These are phyloP conservation scores for Ophiobolus disseminans DNA, from an alignment of 2,329 filamentous ascomycete genomes.

Conservation along the genomic window DNA sequence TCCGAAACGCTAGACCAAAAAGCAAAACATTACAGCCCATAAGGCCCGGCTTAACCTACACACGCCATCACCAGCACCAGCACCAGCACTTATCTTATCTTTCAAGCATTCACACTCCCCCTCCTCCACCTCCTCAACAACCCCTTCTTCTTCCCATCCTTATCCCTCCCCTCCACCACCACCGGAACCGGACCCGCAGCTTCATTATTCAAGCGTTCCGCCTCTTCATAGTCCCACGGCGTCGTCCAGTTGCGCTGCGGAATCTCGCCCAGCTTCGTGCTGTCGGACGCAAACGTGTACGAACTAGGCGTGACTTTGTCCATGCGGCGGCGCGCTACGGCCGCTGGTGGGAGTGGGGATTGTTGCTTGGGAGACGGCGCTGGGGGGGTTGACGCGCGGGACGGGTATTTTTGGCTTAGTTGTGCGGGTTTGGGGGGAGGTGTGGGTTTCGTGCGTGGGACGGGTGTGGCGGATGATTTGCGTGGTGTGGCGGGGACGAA, in stretches of 20 bases:
- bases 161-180: constrained; percentile 6
- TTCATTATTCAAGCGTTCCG: constrained; percentile 51
- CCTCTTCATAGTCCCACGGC: constrained; percentile 53
- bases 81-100: no score
- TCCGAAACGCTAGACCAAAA: constrained; percentile 1
- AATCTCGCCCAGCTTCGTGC: constrained; percentile 59
- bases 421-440: constrained; percentile 8
- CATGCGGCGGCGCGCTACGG: constrained; percentile 29
- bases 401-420: constrained; percentile 11
- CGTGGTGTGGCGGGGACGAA: constrained; percentile 20
- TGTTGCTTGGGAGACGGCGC: not conserved
- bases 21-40: not conserved
- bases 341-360: constrained; percentile 12
- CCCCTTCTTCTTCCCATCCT: constrained; percentile 25
- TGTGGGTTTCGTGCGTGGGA: no score
- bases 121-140: constrained; percentile 30
- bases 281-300: constrained; percentile 54
- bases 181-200: constrained; percentile 29
- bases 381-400: constrained; percentile 4
- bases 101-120: no score
- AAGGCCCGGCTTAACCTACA: not conserved
- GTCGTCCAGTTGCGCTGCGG: constrained; percentile 53
- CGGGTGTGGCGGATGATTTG: constrained; percentile 11
- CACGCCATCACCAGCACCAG: not conserved
- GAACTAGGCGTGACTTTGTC: constrained; percentile 49